Conservation (phyloP, 2,329 filamentous ascomycete species). For the Nothomitra cinnamomea region DNA sequence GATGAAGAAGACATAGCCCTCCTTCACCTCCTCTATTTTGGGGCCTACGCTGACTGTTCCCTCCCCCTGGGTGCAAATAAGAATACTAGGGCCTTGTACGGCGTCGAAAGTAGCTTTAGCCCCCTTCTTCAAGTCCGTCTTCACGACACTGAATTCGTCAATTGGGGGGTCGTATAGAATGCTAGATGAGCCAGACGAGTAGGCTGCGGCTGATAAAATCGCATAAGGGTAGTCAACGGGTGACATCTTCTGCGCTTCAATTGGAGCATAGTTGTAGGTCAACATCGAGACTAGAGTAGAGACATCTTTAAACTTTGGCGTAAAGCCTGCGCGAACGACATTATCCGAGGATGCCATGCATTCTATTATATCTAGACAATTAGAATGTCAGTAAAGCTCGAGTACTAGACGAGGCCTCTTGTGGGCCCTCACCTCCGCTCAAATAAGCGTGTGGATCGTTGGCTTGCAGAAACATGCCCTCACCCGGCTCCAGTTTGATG, state of each 20-base stretch:
- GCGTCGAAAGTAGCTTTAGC: slow-evolving; percentile 79
- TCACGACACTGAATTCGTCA: slow-evolving; percentile 84
- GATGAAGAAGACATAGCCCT: slow-evolving; percentile 41
- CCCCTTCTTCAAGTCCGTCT: slow-evolving; percentile 54
- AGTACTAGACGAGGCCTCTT: not conserved
- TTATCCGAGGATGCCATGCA: slow-evolving; percentile 99
- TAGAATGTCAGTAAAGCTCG: not conserved
- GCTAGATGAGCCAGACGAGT: slow-evolving; percentile 56
- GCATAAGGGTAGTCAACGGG: slow-evolving; percentile 75
- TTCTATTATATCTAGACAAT: slow-evolving; percentile 68
- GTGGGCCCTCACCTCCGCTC: slow-evolving; percentile 34
- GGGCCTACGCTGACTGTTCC: slow-evolving; percentile 75
- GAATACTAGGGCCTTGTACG: slow-evolving; percentile 74
- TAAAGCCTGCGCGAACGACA: slow-evolving; percentile 91
- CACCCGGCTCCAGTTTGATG: slow-evolving; percentile 69
- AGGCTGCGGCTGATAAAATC: slow-evolving; percentile 64
- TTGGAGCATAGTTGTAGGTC: slow-evolving; percentile 90
- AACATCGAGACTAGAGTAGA: slow-evolving; percentile 75
- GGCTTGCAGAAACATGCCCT: slow-evolving; percentile 89
- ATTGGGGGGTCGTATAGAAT: slow-evolving; percentile 88
- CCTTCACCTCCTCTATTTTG: slow-evolving; percentile 50
- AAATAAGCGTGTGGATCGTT: slow-evolving; percentile 97
- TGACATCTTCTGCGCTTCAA: slow-evolving; percentile 84
- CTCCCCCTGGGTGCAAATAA: slow-evolving; percentile 74
- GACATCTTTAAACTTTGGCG: slow-evolving; percentile 96